Evolutionary conservation across 345 rosid genomes (phyloP), one percentile per base, ranked within the genome.

Genomic region (Alliaria petiolata): DNA sequence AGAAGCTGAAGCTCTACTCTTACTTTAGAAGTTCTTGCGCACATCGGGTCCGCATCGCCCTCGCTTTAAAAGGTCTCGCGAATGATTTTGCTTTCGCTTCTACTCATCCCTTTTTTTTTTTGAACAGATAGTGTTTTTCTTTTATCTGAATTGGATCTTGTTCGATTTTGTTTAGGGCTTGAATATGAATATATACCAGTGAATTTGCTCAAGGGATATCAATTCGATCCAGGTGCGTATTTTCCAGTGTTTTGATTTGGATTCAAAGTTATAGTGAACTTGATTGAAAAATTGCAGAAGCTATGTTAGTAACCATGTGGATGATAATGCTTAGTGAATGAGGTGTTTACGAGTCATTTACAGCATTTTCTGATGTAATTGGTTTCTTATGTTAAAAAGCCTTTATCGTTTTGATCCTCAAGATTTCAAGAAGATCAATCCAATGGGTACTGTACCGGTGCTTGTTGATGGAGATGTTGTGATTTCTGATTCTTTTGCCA

Each of bases 21-120:
- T 83, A 84, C 82, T 89, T 85, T 84, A 78, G 77, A 72, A 92
- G 98, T 76, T 92, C 98, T 0, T 90, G 95, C 62, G 77, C 95
- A 19, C 82, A 20, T 31, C 91, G 98, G 2, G 91, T 92, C 63
- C 83, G 96, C 7, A 81, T 88, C 65, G 96, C 89, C 9, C 96
- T 92, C 79, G 72, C 83, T 73, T 62, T 92, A 53, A 92, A 92
- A 90, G 91, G 96, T 85, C 1, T 26, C 12, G 1, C 2, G 7
- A 13, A 0, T 19, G 3, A 9, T 25, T 9, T 20, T 28, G 17
- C 39, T 57, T 13, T 16, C 2, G 8, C 1, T 28, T 54, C 6
- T 22, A 0, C 5, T 9, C 5, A 20, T n/a, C 25, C n/a, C 39
- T 12, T 3, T 36, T 14, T 34, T 4, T 33, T 47, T 36, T n/a